Conservation (phyloP, 1,284 basidiomycete species). For the Ustilago hordei region DNA sequence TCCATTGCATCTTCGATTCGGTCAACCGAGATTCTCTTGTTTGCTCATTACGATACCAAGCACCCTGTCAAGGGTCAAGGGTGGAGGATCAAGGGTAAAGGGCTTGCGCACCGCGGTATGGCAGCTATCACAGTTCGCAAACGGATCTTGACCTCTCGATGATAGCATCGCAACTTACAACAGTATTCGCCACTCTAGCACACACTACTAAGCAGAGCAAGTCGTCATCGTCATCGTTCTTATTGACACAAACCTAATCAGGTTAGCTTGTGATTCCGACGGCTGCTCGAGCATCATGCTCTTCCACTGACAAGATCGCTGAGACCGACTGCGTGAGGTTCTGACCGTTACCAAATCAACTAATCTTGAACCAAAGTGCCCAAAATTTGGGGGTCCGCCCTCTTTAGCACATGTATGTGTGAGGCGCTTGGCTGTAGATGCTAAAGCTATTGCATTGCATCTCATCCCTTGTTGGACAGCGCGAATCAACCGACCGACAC, state of each 20-base stretch:
- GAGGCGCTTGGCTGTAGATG: neutral
- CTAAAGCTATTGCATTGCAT: conserved; percentile 2
- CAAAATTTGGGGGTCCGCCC: conserved; percentile 17
- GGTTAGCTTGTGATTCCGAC: neutral
- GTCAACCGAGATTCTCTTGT: neutral
- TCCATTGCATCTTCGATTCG: neutral
- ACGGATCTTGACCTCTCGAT: neutral
- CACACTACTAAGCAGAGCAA: neutral
- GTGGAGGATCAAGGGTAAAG: neutral
- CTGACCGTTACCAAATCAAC: neutral
- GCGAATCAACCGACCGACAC: conserved; percentile 9
- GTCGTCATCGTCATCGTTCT: conserved; percentile 2
- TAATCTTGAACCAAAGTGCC: neutral
- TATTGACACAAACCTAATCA: conserved; percentile 2
- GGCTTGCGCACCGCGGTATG: too few species aligned
- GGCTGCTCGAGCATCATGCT: neutral
- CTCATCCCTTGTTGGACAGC: conserved; percentile 14
- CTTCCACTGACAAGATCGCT: neutral
- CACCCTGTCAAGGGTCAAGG: neutral
- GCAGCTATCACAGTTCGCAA: neutral
- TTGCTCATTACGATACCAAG: neutral
- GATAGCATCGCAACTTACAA: neutral
- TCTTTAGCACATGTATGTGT: conserved; percentile 10
- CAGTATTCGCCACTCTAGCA: neutral
- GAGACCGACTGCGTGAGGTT: neutral